Base-by-base conservation (phyloP, 768 basidiomycete species). In the Lyophyllum shimeji region DNA sequence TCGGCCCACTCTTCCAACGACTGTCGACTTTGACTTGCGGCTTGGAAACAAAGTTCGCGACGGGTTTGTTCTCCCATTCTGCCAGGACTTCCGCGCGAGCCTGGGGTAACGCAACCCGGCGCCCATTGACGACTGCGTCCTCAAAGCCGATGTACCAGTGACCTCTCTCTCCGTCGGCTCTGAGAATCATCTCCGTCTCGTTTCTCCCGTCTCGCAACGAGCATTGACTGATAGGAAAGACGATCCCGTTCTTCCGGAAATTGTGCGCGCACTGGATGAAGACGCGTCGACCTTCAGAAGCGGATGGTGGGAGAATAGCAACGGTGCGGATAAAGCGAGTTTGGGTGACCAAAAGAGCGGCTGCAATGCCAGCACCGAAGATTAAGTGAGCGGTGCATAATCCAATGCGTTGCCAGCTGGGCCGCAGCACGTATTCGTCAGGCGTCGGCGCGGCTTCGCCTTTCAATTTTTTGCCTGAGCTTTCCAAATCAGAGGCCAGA, bases 121-220 rank as follows among this genome's bases (percentile, higher is more conserved):
- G 55, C 9, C 73, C 72, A 47, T 65, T 47, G 20, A 74, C 64
- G 2, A 63, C 18, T 1, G 69, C 61, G 49, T 68, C 62, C 12
- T 62, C 58, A 20, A 74, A 55, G 17, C 65, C 68, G 29, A 74
- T 61, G 58, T 67, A 65, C 73, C 73, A 74, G 58, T 73, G 70
- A 12, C 70, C 72, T 37, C 68, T 53, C 56, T 69, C 63, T 13
- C 65, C 67, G 17, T 61, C 52, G 24, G 67, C 65, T 21, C 66
- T 64, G 29, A 74, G 58, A 11, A 73, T 64, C 40, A 73, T 56
- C 60, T 74, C 73, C 1, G 68, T 66, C 18, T 63, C 54, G 34
- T 71, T 69, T 53, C 73, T 66, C 33, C 73, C 73, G 7, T 68
- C 62, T 34, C 63, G 55, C 0, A 74, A 52, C 25, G 65, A 64